phyloP scores from a whole-genome alignment of 768 basidiomycete genomes.

The Suillus ampliporus region DNA sequence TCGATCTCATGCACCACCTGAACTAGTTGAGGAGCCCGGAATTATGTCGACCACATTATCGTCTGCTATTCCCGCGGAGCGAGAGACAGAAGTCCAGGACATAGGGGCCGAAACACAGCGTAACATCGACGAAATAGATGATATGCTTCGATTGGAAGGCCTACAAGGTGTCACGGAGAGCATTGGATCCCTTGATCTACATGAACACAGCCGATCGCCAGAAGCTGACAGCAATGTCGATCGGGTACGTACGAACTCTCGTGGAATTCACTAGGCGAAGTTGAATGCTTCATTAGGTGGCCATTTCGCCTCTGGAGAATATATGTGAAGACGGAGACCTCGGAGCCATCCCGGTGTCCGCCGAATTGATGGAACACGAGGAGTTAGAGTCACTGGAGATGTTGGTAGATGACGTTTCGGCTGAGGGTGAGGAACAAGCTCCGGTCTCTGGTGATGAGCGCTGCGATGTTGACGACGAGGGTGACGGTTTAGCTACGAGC shows the following conservation, averaged over 20 bases:
- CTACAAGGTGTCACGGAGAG: slow-evolving; percentile 3
- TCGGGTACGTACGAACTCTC: not conserved
- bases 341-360: not conserved
- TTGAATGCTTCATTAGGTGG: not conserved
- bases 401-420: not conserved
- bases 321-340: not conserved
- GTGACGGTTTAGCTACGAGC: not conserved
- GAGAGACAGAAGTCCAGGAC: not conserved
- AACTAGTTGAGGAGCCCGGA: not conserved
- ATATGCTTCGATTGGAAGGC: not conserved
- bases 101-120: too few relatives aligned
- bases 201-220: not conserved
- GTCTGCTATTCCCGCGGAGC: not conserved
- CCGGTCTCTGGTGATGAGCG: not conserved
- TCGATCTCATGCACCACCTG: not conserved
- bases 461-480: not conserved
- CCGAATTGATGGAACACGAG: not conserved
- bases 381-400: not conserved
- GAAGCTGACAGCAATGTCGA: not conserved
- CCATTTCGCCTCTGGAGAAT: not conserved
- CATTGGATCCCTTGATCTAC: slow-evolving; percentile 4
- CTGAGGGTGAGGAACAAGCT: not conserved
- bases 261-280: not conserved
- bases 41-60: too few relatives aligned
- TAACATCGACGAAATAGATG: not conserved